Evolutionary conservation across 2,329 filamentous ascomycete genomes (phyloP), one percentile per base, ranked within the genome.

Genomic region (Penicillium sclerotiorum): DNA sequence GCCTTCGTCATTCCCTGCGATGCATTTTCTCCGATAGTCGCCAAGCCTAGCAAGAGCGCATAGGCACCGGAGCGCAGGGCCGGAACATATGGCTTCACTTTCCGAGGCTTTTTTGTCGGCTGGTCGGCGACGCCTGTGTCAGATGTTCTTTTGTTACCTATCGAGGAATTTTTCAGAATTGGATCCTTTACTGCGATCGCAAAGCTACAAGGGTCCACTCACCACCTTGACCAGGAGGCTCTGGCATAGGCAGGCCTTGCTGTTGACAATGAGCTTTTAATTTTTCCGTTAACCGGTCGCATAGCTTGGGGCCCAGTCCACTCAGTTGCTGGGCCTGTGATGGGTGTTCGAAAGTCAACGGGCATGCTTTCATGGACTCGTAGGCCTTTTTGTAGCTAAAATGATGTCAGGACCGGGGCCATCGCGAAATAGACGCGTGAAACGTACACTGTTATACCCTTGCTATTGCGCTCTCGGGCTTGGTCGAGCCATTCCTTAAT

Each of bases 401-500:
- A 12, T 32, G 8, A 23, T 20, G 27, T 54, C 49, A 61, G 59
- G 45, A 36, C 25, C 18, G 21, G 7, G 17, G 28, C 42, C 11
- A n/a, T 18, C 33, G 30, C 37, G n/a, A 33, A 46, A 48, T 5
- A 8, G 13, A 45, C 12, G 30, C 37, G n/a, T 30, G 46, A 48
- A 45, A 63, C 68, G 33, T 47, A 79, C 74, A 76, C 73, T 40
- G 79, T 82, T 20, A 84, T 72, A 18, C 86, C 87, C 65, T 89
- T 90, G 15, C 83, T 82, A 63, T 87, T 89, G 38, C 80, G 81
- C 58, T 89, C 83, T 41, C 80, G 78, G 11, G 87, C 88, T 33
- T 80, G 67, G 37, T 91, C 86, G 42, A 87, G 80, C 87, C 86
- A 90, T 74, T 91, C 87, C 63, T 88, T 86, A 43, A 92, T 83